Percentiles rank a stretch among this genome's conserved stretches.
These are phyloP conservation scores for Parathielavia appendiculata DNA, from an alignment of 495 filamentous ascomycete species.

Conservation along the genomic window DNA sequence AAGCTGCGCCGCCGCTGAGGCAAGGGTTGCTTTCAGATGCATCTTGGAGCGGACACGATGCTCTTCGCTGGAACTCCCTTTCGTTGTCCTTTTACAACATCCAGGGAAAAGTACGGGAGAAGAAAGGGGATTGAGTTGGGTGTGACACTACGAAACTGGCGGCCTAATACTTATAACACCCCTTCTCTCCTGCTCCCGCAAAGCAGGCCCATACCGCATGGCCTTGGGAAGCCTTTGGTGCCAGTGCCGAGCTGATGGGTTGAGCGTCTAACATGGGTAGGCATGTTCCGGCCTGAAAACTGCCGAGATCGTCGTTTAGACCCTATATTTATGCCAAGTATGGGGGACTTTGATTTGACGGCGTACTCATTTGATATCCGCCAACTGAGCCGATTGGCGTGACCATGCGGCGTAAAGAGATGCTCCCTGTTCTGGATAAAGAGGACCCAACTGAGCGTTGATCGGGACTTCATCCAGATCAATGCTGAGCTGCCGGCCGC, in stretches of 20 bases:
- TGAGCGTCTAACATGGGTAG: not conserved
- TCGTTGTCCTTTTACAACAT: not conserved
- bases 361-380: conserved; percentile 5
- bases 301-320: conserved; percentile 4
- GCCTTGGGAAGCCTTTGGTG: not conserved
- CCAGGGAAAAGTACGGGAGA: not conserved
- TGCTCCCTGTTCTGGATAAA: conserved; percentile 17
- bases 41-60: too few species aligned
- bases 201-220: not conserved
- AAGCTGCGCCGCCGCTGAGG: conserved; percentile 18
- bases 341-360: conserved; percentile 18
- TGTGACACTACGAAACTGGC: conserved; percentile 5
- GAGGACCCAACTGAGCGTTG: conserved; percentile 2
- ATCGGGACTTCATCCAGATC: not conserved
- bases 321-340: conserved; percentile 17
- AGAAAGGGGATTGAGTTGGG: conserved; percentile 9
- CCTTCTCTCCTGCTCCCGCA: not conserved
- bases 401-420: too few species aligned
- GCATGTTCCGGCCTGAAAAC: conserved; percentile 1
- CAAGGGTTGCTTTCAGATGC: conserved; percentile 19
- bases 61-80: not conserved
- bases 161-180: conserved; percentile 9
- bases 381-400: conserved; percentile 15
- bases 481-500: too few species aligned
- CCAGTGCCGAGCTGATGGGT: conserved; percentile 5